Base-by-base conservation (phyloP, 306 rosid genomes). In the Fragaria vesca region DNA sequence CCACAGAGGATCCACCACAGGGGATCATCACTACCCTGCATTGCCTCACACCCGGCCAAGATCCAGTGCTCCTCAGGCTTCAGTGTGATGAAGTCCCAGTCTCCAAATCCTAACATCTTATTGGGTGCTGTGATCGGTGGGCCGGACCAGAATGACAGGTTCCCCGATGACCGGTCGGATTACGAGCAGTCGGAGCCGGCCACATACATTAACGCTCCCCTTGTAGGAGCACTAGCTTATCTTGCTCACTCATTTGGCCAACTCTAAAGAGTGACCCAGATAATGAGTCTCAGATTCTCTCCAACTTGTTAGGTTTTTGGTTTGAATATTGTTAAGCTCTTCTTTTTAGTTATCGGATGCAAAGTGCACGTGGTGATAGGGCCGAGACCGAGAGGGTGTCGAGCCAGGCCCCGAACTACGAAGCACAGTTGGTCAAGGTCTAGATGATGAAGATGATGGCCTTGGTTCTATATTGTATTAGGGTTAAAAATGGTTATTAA, bases 1-100 rank as follows among this genome's bases (percentile, higher is more conserved):
- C 97, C 98, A 11, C 86, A 15, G 61, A 92, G 97, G 91, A 90
- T 94, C 15, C 98, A 94, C 83, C 97, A 94, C 84, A 88, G 98
- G 82, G 97, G 94, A 3, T 86, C 97, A 80, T 94, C 98, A 0
- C 87, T 92, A 0, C 96, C 96, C 50, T 89, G 93, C 54, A 16
- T 85, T 48, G 75, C 81, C 8, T 66, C 50, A 1, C 95, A 91
- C 83, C 97, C 97, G 8, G 80, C 87, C 32, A 91, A 91, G 93
- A 93, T 91, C 87, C 93, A 80, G 48, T 93, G 98, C 88, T 87
- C 91, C 28, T 77, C 86, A 15, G 98, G 97, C 34, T 93, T 93
- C 80, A 46, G 71, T 30, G 85, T 82, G 81, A 84, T 93, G 96
- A 81, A 80, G 50, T 84, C 96, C 54, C 80, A 82, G 38, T 73